Conservation (phyloP, 257 asterid species). For the Forsythia viridissima region DNA sequence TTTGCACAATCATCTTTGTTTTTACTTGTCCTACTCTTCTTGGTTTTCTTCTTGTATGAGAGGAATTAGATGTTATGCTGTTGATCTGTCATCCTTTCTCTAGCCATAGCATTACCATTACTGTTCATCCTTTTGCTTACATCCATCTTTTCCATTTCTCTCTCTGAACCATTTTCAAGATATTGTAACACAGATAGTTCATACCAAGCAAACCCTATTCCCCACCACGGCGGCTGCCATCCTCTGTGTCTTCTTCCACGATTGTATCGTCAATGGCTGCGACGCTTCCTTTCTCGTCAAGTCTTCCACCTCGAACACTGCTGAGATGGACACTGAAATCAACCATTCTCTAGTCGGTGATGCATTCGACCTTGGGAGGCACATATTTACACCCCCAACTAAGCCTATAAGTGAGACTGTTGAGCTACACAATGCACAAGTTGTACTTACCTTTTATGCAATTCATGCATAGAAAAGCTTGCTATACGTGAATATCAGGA, state of each 20-base stretch:
- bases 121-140: background rate
- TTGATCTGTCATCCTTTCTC: background rate
- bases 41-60: background rate
- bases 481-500: background rate
- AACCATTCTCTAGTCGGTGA: conserved; percentile 96
- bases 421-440: background rate
- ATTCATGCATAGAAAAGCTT: background rate
- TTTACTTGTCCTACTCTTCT: too few relatives aligned
- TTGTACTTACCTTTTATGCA: background rate
- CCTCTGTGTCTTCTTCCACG: conserved; percentile 93
- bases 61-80: background rate
- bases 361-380: conserved; percentile 62
- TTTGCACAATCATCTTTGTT: background rate
- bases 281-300: conserved; percentile 83
- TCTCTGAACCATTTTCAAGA: background rate
- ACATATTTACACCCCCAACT: too few relatives aligned
- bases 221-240: conserved; percentile 95
- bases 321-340: conserved; percentile 89
- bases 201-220: conserved; percentile 69
- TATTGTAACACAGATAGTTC: background rate
- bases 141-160: background rate
- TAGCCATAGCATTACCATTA: background rate
- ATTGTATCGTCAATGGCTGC: conserved; percentile 79
- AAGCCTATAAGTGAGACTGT: too few relatives aligned
- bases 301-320: conserved; percentile 63